Evolutionary conservation across 2,329 filamentous ascomycete genomes (phyloP).

Genomic region (Trichoderma endophyticum): DNA sequence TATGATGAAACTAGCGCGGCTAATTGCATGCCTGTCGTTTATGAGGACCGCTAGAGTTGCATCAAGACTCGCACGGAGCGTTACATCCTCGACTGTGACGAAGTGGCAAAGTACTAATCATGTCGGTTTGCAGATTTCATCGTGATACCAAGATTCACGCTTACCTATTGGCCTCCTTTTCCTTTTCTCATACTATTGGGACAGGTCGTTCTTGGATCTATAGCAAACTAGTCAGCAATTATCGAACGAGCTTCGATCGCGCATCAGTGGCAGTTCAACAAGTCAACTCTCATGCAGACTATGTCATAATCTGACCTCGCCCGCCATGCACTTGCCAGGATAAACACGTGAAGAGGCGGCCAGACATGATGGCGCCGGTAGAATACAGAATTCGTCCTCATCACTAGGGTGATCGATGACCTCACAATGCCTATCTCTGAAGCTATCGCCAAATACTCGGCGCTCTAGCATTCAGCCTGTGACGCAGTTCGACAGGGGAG

Average conservation of each 20-base stretch:
- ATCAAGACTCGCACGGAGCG: neutral
- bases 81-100: neutral
- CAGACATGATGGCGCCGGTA: neutral
- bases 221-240: neutral
- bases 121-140: neutral
- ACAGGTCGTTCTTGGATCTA: neutral
- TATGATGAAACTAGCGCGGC: constrained; percentile 1
- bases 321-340: neutral
- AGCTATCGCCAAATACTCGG: neutral
- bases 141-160: neutral
- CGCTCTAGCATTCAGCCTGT: neutral
- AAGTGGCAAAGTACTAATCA: neutral
- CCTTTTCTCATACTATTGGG: neutral
- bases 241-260: neutral
- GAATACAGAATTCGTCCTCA: neutral
- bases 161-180: neutral
- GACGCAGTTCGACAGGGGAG: neutral
- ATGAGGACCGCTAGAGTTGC: neutral
- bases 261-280: neutral
- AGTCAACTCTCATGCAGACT: neutral
- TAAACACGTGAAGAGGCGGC: neutral
- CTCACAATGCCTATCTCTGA: neutral
- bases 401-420: constrained; percentile 2
- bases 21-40: neutral
- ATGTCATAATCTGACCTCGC: neutral